A percentile compares a stretch with the other conserved stretches of the same genome.
Conservation (phyloP, 345 rosid genomes). For the Schrenkiella parvula region DNA sequence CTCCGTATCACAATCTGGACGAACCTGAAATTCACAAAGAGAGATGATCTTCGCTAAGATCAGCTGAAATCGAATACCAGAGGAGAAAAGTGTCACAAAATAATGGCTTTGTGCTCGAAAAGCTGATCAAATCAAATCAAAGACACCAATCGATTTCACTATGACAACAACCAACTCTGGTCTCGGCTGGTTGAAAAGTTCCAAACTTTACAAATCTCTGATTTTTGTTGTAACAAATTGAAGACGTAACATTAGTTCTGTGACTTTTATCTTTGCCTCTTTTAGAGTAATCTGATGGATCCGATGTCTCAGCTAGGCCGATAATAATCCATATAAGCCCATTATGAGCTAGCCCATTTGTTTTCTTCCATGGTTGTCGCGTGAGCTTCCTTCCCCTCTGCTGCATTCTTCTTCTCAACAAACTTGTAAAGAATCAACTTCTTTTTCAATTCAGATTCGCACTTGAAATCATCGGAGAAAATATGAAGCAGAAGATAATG, state of each 20-base stretch:
- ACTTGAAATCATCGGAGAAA: not conserved
- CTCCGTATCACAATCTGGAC: not conserved
- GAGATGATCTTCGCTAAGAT: not conserved
- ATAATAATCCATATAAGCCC: not conserved
- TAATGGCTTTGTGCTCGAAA: not conserved
- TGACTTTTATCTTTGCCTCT: too few relatives aligned
- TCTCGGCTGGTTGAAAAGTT: conserved; percentile 13
- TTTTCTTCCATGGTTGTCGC: not conserved
- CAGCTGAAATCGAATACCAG: not conserved
- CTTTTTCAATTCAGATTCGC: conserved; percentile 17
- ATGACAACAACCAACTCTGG: not conserved
- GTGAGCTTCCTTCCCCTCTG: not conserved
- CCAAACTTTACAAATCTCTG: not conserved
- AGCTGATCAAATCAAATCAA: not conserved
- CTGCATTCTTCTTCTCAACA: not conserved
- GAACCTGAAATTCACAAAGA: conserved; percentile 16
- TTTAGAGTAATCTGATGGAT: not conserved
- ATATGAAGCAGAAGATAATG: not conserved
- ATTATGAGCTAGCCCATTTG: not conserved
- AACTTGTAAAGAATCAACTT: not conserved
- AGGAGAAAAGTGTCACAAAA: not conserved
- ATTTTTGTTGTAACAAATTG: not conserved
- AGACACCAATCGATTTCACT: not conserved
- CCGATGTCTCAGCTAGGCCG: not conserved
- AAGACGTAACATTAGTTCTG: not conserved